These are phyloP conservation scores for Hymenoscyphus albidus DNA, from an alignment of 2,329 filamentous ascomycete species.

Conservation along the genomic window DNA sequence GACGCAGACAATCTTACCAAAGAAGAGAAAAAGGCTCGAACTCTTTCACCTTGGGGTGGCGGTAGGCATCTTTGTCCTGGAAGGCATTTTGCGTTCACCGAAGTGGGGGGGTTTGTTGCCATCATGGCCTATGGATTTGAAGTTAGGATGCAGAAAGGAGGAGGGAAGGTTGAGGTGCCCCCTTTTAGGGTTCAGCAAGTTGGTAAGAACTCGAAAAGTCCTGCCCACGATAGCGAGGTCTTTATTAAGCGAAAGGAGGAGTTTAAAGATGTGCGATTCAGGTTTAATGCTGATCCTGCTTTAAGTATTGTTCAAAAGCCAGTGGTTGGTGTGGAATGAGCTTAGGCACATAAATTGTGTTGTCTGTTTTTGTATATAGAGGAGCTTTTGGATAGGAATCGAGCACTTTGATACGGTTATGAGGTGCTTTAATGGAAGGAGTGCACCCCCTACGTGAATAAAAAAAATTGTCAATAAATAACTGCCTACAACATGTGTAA, in stretches of 20 bases:
- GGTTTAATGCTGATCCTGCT: constrained; percentile 14
- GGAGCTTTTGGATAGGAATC: no score
- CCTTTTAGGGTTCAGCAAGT: constrained; percentile 11
- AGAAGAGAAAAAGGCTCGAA: constrained; percentile 17
- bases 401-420: no score
- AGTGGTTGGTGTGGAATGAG: not conserved
- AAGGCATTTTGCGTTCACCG: constrained; percentile 39
- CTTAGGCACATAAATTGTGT: not conserved
- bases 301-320: not conserved
- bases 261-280: constrained; percentile 27
- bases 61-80: constrained; percentile 41
- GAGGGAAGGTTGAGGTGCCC: constrained; percentile 23
- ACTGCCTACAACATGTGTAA: no score
- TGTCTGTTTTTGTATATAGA: no score
- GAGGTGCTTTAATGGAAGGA: no score
- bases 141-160: constrained; percentile 20
- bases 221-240: constrained; percentile 17
- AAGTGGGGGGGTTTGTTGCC: constrained; percentile 38
- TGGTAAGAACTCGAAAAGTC: constrained; percentile 17
- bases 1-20: constrained; percentile 21
- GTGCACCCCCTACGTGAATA: no score
- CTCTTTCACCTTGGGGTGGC: constrained; percentile 40
- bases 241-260: constrained; percentile 21
- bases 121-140: constrained; percentile 34
- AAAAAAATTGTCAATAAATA: no score